Evolutionary conservation across 768 basidiomycete genomes (phyloP), one percentile per base, ranked within the genome.

Genomic region (Suillus hirtellus): DNA sequence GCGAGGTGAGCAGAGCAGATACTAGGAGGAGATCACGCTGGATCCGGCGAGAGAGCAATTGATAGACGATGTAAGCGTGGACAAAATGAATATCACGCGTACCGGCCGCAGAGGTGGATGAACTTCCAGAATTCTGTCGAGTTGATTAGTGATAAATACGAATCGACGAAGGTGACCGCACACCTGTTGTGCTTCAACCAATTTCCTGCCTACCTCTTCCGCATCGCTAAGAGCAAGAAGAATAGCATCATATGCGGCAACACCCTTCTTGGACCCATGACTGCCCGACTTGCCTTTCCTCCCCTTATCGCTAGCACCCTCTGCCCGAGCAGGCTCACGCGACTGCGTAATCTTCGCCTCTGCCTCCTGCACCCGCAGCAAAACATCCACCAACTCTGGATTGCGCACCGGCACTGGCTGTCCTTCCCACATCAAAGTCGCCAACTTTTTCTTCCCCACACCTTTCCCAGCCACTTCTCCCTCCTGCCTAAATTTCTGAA

Each of bases 221-320:
- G 94, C 95, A 61, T 99, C 96, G 62, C 93, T 93, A 64, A 97
- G 74, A 1, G 93, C 89, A 27, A 86, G 82, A 34, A 99, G 82
- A 63, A 95, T 86, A 21, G 86, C 86, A 77, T 97, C 95, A 69
- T 93, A 99, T 0, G 92, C 89, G 19, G 90, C 92, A 64, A 97
- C 90, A 44, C 88, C 85, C 63, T 85, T 86, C 73, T 92, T 92
- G 5, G 89, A 87, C 61, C 78, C 75, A 27, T 74, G 68, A 19
- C 76, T 73, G 59, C 73, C 74, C 60, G 68, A 69, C 66, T 73
- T 80, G 35, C 72, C 71, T 60, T 76, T 77, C 71, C 76, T 74
- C 19, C 70, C 73, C 10, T 66, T 67, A n/a, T 66, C 69, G 6
- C 63, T 67, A 42, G 68, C 70, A 40, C 69, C 69, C 52, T 79